These are phyloP conservation scores for Purpureocillium takamizusanense DNA, from an alignment of 2,329 filamentous ascomycete genomes.

Conservation along the genomic window DNA sequence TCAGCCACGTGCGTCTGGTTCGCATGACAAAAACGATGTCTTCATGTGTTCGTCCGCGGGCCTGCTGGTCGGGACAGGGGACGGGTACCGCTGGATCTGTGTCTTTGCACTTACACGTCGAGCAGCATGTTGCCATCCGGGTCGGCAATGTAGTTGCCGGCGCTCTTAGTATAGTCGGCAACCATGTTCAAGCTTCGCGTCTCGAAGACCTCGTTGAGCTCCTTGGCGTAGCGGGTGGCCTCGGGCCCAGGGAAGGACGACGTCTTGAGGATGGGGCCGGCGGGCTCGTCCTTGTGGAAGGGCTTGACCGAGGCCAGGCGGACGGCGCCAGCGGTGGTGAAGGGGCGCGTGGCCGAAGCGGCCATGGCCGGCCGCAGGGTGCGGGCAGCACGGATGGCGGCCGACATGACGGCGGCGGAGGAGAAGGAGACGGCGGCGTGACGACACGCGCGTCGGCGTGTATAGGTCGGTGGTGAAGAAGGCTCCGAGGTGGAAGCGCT, in stretches of 20 bases:
- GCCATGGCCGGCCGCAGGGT: conserved; percentile 3
- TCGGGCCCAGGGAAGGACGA: conserved; percentile 64
- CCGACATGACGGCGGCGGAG: conserved; percentile 5
- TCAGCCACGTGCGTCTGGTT: not conserved
- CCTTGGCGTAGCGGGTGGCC: conserved; percentile 57
- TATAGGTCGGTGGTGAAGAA: no score
- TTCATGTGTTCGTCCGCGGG: no score
- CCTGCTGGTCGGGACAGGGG: no score
- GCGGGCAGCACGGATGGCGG: conserved; percentile 9
- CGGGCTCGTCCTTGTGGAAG: conserved; percentile 41
- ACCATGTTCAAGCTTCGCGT: conserved; percentile 80
- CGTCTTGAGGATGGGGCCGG: conserved; percentile 43
- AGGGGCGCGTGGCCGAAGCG: conserved; percentile 4
- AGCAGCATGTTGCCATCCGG: conserved; percentile 63
- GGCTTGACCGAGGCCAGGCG: conserved; percentile 23
- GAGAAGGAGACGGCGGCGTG: no score
- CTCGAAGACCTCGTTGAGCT: conserved; percentile 74
- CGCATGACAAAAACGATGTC: no score
- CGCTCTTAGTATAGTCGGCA: conserved; percentile 62
- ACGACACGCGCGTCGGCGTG: not conserved
- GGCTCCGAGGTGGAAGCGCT: no score
- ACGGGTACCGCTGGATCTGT: no score
- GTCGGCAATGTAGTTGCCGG: conserved; percentile 74
- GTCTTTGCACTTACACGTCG: conserved; percentile 64
- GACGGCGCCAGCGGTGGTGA: conserved; percentile 7